Evolutionary conservation across 1,284 basidiomycete species (phyloP).

Genomic region (Takashimella koratensis): DNA sequence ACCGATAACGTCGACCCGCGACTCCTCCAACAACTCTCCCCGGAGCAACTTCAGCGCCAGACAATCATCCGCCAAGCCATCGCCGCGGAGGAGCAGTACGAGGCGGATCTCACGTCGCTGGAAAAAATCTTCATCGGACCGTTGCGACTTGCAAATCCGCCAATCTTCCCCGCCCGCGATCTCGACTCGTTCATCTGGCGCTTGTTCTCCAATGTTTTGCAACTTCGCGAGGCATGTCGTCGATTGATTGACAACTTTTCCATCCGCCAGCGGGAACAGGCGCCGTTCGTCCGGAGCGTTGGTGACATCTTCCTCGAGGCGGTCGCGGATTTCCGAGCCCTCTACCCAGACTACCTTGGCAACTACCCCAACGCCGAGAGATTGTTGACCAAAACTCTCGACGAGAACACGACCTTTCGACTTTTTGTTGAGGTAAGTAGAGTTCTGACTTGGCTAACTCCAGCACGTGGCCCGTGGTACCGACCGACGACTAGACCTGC

Average conservation of each 20-base stretch:
- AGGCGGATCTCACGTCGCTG: constrained; percentile 80
- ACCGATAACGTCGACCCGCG: constrained; percentile 63
- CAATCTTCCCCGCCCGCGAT: constrained; percentile 60
- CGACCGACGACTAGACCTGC: constrained; percentile 75
- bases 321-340: constrained; percentile 78
- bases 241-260: constrained; percentile 78
- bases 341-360: constrained; percentile 82
- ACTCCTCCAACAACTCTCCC: constrained; percentile 64
- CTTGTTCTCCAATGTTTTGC: constrained; percentile 82
- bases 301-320: constrained; percentile 88
- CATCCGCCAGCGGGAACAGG: constrained; percentile 82
- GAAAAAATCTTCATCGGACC: constrained; percentile 77
- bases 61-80: constrained; percentile 88
- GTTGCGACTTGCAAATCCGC: constrained; percentile 64
- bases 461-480: constrained; percentile 64
- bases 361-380: constrained; percentile 82
- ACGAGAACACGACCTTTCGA: constrained; percentile 75
- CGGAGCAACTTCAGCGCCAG: constrained; percentile 79
- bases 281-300: constrained; percentile 75
- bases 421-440: constrained; percentile 75
- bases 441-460: not conserved
- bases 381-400: constrained; percentile 76
- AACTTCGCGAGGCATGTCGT: constrained; percentile 76
- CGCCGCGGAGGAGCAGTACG: constrained; percentile 83
- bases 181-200: constrained; percentile 78